Conservation (phyloP, 2,329 filamentous ascomycete genomes). For the Pseudodiploospora longispora region DNA sequence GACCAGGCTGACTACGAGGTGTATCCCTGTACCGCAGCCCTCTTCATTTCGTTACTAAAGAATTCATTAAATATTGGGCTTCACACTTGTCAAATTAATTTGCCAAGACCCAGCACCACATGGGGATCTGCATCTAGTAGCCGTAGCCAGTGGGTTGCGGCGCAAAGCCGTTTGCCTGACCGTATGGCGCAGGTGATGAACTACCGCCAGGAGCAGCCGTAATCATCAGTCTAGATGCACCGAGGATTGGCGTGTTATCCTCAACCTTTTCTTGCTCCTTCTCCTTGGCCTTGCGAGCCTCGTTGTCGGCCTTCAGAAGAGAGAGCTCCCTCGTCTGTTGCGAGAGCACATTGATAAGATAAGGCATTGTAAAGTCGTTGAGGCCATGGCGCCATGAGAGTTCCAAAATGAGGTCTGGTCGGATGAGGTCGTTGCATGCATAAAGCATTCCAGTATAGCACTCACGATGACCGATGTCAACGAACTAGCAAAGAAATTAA, state of each 20-base stretch:
- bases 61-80: conserved; percentile 3
- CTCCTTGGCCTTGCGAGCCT: conserved; percentile 78
- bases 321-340: conserved; percentile 86
- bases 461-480: conserved; percentile 97
- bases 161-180: conserved; percentile 79
- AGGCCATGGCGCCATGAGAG: conserved; percentile 95
- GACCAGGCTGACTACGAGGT: no score
- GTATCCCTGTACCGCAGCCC: background rate
- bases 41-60: background rate
- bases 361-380: conserved; percentile 97
- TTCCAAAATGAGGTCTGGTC: conserved; percentile 86
- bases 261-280: conserved; percentile 71
- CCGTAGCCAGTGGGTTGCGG: conserved; percentile 80
- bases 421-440: conserved; percentile 94
- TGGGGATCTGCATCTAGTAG: conserved; percentile 37
- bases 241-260: conserved; percentile 88
- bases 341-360: conserved; percentile 97
- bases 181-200: conserved; percentile 58
- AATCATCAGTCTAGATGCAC: conserved; percentile 84
- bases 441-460: conserved; percentile 99
- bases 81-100: background rate
- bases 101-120: conserved; percentile 15
- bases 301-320: conserved; percentile 86
- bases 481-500: conserved; percentile 60
- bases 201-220: conserved; percentile 69